Conservation (phyloP, 2,329 filamentous ascomycete genomes). For the Aspergillus brunneoviolaceus region DNA sequence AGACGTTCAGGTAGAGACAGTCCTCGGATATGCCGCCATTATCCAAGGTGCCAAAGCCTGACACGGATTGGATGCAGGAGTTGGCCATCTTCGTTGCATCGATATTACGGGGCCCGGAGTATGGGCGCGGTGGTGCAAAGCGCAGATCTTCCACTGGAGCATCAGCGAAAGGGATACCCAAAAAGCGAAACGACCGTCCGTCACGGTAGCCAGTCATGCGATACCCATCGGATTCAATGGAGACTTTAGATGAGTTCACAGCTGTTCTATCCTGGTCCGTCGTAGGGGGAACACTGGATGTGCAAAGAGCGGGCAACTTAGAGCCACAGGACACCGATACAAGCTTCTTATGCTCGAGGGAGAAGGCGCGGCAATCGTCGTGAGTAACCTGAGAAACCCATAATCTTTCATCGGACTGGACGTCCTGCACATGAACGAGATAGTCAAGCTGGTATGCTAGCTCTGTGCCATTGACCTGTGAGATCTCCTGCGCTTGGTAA, state of each 20-base stretch:
- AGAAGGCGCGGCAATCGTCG: constrained; percentile 20
- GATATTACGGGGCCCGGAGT: constrained; percentile 26
- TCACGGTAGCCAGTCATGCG: constrained; percentile 28
- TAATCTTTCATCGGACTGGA: constrained; percentile 13
- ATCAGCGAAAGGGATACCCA: constrained; percentile 50
- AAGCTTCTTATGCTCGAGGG: constrained; percentile 10
- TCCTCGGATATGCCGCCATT: constrained; percentile 31
- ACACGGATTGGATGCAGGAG: constrained; percentile 24
- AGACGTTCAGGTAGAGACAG: constrained; percentile 39
- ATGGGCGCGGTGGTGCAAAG: constrained; percentile 40
- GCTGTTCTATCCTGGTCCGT: constrained; percentile 18
- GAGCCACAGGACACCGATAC: constrained; percentile 15
- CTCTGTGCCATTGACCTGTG: constrained; percentile 17
- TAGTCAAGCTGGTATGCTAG: constrained; percentile 27
- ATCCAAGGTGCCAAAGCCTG: constrained; percentile 13
- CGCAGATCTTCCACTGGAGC: constrained; percentile 46
- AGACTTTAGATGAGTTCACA: constrained; percentile 21
- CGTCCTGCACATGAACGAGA: constrained; percentile 17
- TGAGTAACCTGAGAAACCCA: constrained; percentile 17
- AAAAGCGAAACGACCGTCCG: constrained; percentile 38
- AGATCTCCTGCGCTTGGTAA: constrained; percentile 12
- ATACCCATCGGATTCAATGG: constrained; percentile 17
- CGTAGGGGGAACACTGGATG: constrained; percentile 22
- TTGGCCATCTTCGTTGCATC: constrained; percentile 28
- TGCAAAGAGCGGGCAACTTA: constrained; percentile 22